Conservation (phyloP, 129 eudicot species). For the Escallonia rubra region DNA sequence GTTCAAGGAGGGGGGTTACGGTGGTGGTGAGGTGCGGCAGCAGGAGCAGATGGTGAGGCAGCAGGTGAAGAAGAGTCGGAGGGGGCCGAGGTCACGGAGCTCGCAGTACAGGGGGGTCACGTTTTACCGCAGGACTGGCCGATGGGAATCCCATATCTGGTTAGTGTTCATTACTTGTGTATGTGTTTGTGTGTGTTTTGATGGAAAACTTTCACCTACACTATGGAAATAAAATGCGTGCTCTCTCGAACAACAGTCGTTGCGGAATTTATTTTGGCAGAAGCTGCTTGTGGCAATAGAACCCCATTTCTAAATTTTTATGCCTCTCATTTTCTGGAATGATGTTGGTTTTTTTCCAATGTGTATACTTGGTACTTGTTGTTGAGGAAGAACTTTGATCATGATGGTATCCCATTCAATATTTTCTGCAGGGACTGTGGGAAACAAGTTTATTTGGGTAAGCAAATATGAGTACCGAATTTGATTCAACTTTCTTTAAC, state of each 20-base stretch:
- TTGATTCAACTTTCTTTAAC: conserved; percentile 6
- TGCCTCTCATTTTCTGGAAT: too few relatives aligned
- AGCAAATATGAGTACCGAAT: conserved; percentile 8
- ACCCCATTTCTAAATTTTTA: too few relatives aligned
- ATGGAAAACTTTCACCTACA: not conserved
- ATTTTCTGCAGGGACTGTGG: conserved; percentile 76
- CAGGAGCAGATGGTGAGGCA: conserved; percentile 26
- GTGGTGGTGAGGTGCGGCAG: conserved; percentile 21
- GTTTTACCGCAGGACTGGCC: conserved; percentile 74
- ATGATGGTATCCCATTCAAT: not conserved
- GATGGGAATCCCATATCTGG: conserved; percentile 97
- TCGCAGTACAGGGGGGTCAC: conserved; percentile 92
- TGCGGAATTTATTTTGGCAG: too few relatives aligned
- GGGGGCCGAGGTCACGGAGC: conserved; percentile 88
- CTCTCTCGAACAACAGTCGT: too few relatives aligned
- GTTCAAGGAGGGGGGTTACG: not conserved
- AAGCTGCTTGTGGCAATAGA: too few relatives aligned
- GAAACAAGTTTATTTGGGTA: conserved; percentile 84
- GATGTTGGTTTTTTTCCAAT: too few relatives aligned
- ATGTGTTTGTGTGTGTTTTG: not conserved
- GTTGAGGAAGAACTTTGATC: too few relatives aligned
- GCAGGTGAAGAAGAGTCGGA: conserved; percentile 73
- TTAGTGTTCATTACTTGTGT: conserved; percentile 8
- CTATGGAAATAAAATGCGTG: too few relatives aligned
- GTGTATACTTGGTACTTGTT: too few relatives aligned